Evolutionary conservation across 257 asterid genomes (phyloP).

Genomic region (Phtheirospermum japonicum): DNA sequence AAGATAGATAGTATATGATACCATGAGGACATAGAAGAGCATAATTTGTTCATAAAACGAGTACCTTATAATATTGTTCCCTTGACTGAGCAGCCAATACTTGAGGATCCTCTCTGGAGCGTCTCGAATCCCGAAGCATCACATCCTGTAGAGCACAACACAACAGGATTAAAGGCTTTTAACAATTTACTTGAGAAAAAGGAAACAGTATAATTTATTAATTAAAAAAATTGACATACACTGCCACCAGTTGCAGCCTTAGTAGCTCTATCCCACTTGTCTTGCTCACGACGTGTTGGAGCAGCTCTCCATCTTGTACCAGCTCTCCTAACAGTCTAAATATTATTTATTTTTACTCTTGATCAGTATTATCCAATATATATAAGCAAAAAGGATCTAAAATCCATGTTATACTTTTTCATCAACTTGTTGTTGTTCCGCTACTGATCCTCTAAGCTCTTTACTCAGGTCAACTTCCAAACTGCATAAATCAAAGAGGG

Average conservation of each 20-base stretch:
- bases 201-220: background rate
- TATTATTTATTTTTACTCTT: constrained; percentile 16
- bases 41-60: background rate
- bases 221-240: constrained; percentile 40
- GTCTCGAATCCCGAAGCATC: constrained; percentile 66
- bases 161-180: background rate
- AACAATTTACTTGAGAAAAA: constrained; percentile 1
- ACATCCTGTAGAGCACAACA: constrained; percentile 52
- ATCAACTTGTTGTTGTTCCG: constrained; percentile 29
- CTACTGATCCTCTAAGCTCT: constrained; percentile 38
- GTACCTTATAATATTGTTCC: constrained; percentile 81
- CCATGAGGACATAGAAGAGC: background rate
- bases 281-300: constrained; percentile 95
- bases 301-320: constrained; percentile 79
- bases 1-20: background rate
- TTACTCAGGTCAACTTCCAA: constrained; percentile 71
- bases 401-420: constrained; percentile 44
- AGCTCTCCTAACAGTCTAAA: constrained; percentile 39
- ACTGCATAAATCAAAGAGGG: constrained; percentile 35
- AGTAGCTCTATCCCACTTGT: constrained; percentile 85
- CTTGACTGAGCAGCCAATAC: constrained; percentile 81
- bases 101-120: constrained; percentile 73
- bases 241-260: constrained; percentile 97
- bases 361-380: constrained; percentile 23
- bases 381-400: constrained; percentile 18